These are phyloP conservation scores for Amaranthus cruentus DNA, from an alignment of 148 eudicot species.

Conservation along the genomic window DNA sequence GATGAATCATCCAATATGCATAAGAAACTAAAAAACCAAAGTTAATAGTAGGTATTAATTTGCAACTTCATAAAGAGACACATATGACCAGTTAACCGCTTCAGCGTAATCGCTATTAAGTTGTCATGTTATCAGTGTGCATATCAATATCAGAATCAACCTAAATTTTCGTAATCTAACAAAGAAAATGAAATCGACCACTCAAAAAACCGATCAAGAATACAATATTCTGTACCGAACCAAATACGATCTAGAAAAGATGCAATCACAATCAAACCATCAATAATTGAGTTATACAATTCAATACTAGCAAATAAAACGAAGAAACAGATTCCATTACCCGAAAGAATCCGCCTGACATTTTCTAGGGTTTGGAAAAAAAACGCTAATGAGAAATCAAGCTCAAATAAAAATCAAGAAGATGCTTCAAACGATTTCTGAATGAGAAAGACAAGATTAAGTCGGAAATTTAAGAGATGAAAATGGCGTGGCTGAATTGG, in stretches of 20 bases:
- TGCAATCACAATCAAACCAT: not conserved
- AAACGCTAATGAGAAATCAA: not conserved
- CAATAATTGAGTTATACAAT: not conserved
- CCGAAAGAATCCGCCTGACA: constrained; percentile 99
- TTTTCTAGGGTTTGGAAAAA: constrained; percentile 68
- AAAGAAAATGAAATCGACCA: not conserved
- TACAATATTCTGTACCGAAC: not conserved
- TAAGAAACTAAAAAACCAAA: too few relatives aligned
- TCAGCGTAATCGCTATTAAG: too few relatives aligned
- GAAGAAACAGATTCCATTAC: constrained; percentile 27
- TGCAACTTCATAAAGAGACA: too few relatives aligned
- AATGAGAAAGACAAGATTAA: not conserved
- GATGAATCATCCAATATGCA: not conserved
- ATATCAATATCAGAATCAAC: not conserved
- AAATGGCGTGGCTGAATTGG: constrained; percentile 2
- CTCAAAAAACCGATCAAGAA: not conserved
- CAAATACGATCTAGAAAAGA: not conserved
- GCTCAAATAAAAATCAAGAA: not conserved
- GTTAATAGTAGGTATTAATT: too few relatives aligned
- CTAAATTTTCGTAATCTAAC: not conserved
- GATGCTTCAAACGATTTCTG: not conserved
- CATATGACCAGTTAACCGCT: too few relatives aligned
- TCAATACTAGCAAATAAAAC: not conserved
- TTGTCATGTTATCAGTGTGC: too few relatives aligned
- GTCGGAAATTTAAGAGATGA: not conserved